phyloP scores from a whole-genome alignment of 495 filamentous ascomycete genomes.

The Penicillium maclennaniae region DNA sequence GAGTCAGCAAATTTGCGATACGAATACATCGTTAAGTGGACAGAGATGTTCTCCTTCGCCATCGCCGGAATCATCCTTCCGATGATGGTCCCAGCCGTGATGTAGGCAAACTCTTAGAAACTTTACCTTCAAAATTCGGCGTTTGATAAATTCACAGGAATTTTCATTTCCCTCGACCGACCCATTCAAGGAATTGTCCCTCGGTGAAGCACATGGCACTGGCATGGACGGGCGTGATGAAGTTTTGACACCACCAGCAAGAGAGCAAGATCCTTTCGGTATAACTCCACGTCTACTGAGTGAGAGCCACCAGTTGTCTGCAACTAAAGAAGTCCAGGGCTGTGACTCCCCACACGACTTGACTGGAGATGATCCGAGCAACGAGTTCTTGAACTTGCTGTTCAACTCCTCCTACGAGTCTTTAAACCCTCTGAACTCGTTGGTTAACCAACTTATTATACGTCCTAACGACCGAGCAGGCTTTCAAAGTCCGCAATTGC shows the following conservation, averaged over 20 bases:
- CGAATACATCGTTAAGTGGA: not conserved
- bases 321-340: too few species aligned
- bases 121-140: too few species aligned
- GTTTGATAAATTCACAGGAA: too few species aligned
- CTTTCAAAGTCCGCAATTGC: too few species aligned
- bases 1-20: not conserved
- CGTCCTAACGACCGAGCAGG: too few species aligned
- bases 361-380: not conserved
- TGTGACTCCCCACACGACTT: too few species aligned
- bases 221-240: not conserved
- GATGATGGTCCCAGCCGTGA: not conserved
- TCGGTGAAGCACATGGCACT: not conserved
- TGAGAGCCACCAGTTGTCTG: too few species aligned
- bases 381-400: not conserved
- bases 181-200: not conserved
- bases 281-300: too few species aligned
- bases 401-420: not conserved
- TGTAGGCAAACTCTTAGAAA: not conserved
- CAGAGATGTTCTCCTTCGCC: conserved; percentile 10
- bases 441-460: too few species aligned
- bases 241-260: not conserved
- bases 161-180: not conserved
- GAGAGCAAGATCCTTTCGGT: not conserved
- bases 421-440: too few species aligned
- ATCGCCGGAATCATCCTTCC: conserved; percentile 8